phyloP scores from a whole-genome alignment of 73 alveolate genomes.

The Uronychia binucleata region DNA sequence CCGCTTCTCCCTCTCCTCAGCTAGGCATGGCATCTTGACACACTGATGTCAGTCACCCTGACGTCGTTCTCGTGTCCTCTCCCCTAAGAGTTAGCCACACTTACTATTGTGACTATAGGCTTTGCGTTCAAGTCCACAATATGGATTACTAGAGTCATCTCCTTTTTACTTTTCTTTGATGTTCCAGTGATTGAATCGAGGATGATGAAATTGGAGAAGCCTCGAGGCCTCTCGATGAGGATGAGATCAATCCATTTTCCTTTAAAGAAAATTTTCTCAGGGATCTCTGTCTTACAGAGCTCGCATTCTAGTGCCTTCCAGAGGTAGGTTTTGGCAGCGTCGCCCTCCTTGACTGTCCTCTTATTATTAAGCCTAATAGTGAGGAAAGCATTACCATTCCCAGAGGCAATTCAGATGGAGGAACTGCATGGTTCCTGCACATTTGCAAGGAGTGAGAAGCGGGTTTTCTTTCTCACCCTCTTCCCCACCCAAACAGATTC shows the following conservation, averaged over 20 bases:
- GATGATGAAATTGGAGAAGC: not conserved
- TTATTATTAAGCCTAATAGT: conserved; percentile 56
- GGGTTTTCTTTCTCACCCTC: conserved; percentile 72
- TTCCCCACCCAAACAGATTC: conserved; percentile 81
- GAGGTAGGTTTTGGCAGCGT: conserved; percentile 16
- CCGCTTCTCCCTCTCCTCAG: conserved; percentile 38
- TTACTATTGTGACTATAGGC: not conserved
- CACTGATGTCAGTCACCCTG: conserved; percentile 75
- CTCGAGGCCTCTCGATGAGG: conserved; percentile 14
- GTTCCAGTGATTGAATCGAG: conserved; percentile 25
- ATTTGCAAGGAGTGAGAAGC: conserved; percentile 71
- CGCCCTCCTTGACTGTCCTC: conserved; percentile 35
- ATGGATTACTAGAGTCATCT: not conserved
- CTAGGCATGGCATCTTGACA: conserved; percentile 75
- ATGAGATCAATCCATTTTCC: conserved; percentile 26
- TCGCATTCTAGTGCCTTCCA: conserved; percentile 38
- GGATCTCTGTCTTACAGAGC: conserved; percentile 20
- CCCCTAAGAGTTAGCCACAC: no score
- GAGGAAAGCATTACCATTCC: conserved; percentile 52
- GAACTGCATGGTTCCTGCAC: conserved; percentile 79
- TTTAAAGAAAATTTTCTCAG: conserved; percentile 27
- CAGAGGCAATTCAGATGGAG: conserved; percentile 79
- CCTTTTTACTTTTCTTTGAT: conserved; percentile 20
- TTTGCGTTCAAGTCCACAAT: not conserved
- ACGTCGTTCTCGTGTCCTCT: conserved; percentile 82